Percentiles rank a stretch among this genome's conserved stretches.
Conservation (phyloP, 2,329 filamentous ascomycete genomes). For the Phialophora macrospora region DNA sequence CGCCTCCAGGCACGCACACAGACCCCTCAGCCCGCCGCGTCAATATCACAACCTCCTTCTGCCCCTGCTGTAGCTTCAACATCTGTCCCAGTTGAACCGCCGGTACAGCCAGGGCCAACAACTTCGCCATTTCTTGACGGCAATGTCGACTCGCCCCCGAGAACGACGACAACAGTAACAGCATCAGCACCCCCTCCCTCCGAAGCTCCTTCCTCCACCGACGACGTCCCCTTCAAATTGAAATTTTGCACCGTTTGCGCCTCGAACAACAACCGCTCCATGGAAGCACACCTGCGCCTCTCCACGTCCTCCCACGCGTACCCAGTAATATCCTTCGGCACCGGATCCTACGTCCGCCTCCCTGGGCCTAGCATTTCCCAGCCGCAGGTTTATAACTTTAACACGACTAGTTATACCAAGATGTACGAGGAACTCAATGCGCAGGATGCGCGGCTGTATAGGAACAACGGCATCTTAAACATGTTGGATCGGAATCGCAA, state of each 20-base stretch:
- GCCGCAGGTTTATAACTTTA: slow-evolving; percentile 98
- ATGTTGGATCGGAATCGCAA: slow-evolving; percentile 92
- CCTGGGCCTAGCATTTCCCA: slow-evolving; percentile 89
- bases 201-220: slow-evolving; percentile 26
- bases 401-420: slow-evolving; percentile 90
- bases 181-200: slow-evolving; percentile 28
- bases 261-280: slow-evolving; percentile 98
- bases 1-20: slow-evolving; percentile 51
- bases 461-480: slow-evolving; percentile 87
- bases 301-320: slow-evolving; percentile 81
- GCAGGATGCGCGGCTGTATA: slow-evolving; percentile 87
- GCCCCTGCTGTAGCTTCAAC: slow-evolving; percentile 25
- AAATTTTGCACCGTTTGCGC: slow-evolving; percentile 99
- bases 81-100: slow-evolving; percentile 15
- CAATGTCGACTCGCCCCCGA: slow-evolving; percentile 22
- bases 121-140: slow-evolving; percentile 31
- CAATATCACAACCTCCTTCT: slow-evolving; percentile 19
- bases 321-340: slow-evolving; percentile 98
- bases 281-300: slow-evolving; percentile 97
- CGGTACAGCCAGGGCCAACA: slow-evolving; percentile 3
- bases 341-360: slow-evolving; percentile 88
- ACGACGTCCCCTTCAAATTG: slow-evolving; percentile 71
- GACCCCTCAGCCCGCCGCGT: slow-evolving; percentile 44
- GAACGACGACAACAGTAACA: slow-evolving; percentile 26
- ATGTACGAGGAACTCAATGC: slow-evolving; percentile 89